These are phyloP conservation scores for Colletotrichum sp. DNA, from an alignment of 2,329 filamentous ascomycete genomes.

Conservation along the genomic window DNA sequence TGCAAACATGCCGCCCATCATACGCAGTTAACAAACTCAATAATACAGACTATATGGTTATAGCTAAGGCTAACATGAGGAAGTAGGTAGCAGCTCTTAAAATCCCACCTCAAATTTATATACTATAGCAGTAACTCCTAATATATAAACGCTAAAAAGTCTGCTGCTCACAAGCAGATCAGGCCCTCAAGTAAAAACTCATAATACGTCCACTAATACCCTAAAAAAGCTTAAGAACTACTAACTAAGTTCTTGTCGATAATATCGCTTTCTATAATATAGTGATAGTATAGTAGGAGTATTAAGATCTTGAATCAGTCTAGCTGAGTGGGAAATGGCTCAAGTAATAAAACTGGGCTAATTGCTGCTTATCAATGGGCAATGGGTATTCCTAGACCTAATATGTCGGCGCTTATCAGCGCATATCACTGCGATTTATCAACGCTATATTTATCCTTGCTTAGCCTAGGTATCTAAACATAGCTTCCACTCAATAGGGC, in stretches of 20 bases:
- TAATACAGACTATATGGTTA: neutral
- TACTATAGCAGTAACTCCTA: neutral
- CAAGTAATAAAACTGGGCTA: neutral
- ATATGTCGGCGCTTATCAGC: neutral
- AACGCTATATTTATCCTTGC: too few species aligned
- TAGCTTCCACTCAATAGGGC: too few species aligned
- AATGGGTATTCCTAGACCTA: neutral
- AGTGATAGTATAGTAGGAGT: neutral
- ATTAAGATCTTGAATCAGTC: neutral
- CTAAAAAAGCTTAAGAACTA: neutral
- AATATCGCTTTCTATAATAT: neutral
- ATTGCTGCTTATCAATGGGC: neutral
- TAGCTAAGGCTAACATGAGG: neutral
- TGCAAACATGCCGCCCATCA: neutral
- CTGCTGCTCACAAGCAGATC: neutral
- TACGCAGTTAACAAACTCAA: neutral
- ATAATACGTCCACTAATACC: neutral
- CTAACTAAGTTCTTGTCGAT: neutral
- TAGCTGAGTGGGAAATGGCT: neutral
- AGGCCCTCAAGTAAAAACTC: neutral
- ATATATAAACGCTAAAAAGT: neutral
- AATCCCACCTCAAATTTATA: neutral
- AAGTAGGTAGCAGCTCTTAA: neutral
- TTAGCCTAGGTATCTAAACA: too few species aligned
- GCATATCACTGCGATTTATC: neutral